Conservation (phyloP, 73 alveolate genomes). For the Tetrahymena malaccensis region DNA sequence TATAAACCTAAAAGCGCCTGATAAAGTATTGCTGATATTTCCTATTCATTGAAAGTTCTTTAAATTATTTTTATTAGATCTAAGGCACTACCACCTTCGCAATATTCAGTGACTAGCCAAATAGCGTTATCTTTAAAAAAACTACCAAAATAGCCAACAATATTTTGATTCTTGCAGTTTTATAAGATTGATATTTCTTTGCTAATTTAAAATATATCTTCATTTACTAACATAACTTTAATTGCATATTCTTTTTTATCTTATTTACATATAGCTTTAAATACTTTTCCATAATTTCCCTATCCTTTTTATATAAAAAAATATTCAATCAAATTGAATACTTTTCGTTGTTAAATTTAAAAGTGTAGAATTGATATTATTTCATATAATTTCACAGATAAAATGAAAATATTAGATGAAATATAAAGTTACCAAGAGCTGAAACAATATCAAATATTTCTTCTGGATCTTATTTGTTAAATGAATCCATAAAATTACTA, state of each 20-base stretch:
- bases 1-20: conserved; percentile 90
- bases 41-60: conserved; percentile 74
- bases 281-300: not conserved
- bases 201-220: conserved; percentile 48
- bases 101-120: conserved; percentile 93
- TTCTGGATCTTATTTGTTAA: not conserved
- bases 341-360: too few relatives aligned
- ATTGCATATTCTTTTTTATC: conserved; percentile 49
- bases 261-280: not conserved
- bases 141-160: conserved; percentile 83
- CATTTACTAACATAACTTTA: conserved; percentile 63
- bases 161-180: conserved; percentile 85
- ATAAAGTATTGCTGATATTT: conserved; percentile 84
- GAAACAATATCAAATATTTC: not conserved
- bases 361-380: too few relatives aligned
- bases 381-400: too few relatives aligned
- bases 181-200: conserved; percentile 85
- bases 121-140: conserved; percentile 84
- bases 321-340: too few relatives aligned
- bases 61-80: conserved; percentile 91
- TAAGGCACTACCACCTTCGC: conserved; percentile 92
- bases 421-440: not conserved
- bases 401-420: not conserved
- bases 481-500: not conserved
- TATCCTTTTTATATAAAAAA: not conserved